Evolutionary conservation across 1,284 basidiomycete genomes (phyloP), one percentile per base, ranked within the genome.

Genomic region (Apiotrichum mycotoxinovorans): DNA sequence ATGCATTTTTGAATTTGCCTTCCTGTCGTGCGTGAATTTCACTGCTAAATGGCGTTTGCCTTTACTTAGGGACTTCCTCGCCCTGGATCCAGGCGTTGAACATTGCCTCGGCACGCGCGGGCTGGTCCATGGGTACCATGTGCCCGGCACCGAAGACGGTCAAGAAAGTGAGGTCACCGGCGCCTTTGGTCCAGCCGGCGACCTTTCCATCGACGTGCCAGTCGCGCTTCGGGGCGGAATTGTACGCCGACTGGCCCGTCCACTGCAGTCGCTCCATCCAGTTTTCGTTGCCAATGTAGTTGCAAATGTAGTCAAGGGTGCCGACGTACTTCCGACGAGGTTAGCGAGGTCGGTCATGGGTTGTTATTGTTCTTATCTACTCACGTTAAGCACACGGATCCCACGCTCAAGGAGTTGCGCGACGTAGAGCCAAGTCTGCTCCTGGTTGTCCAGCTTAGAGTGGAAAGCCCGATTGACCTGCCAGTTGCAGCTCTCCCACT

Each of bases 301-400:
- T 89, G 73, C 87, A 89, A 68, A 87, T 57, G 83, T 84, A 88
- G 70, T 89, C 87, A 63, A 84, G 86, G 38, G 85, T 87, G 25
- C 74, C 70, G 50, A 66, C 67, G 56, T 70, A 72, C 40, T 41
- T n/a, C 4, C 40, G 4, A n/a, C 22, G 18, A 22, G n/a, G 9
- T 9, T 4, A 41, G 8, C 4, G 11, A 7, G 10, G n/a, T n/a
- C 8, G 1, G 20, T 22, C 12, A 30, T 30, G 30, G 1, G 40
- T 3, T 18, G 4, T 18, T 1, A n/a, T n/a, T n/a, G n/a, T n/a
- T n/a, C n/a, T n/a, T n/a, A n/a, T n/a, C n/a, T n/a, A 22, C 40
- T 41, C 20, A 41, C 40, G 59, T 89, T 85, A 48, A 91, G 79
- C 26, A 89, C 78, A 22, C 83, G 80, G 41, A 91, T 73, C 7